phyloP scores from a whole-genome alignment of 2,329 filamentous ascomycete genomes.

The Phaeomoniella chlamydospora region DNA sequence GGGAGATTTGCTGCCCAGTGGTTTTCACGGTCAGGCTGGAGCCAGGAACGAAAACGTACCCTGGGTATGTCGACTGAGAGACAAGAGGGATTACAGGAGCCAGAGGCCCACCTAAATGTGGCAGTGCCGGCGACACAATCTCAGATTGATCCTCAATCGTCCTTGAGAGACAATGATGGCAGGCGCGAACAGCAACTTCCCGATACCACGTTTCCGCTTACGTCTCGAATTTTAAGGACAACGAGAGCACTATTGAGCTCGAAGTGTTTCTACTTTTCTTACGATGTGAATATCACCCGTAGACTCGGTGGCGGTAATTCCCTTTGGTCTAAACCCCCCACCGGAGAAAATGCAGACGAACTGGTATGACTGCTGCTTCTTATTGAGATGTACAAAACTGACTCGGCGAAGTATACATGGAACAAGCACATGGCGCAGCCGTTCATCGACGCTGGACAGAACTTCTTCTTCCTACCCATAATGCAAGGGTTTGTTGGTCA shows the following conservation, averaged over 20 bases:
- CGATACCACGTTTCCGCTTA: constrained; percentile 28
- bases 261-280: constrained; percentile 85
- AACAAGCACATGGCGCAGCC: constrained; percentile 62
- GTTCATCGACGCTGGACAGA: constrained; percentile 60
- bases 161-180: neutral
- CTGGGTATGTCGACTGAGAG: constrained; percentile 4
- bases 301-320: constrained; percentile 24
- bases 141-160: neutral
- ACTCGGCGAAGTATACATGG: constrained; percentile 60
- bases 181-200: neutral
- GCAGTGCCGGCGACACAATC: constrained; percentile 1
- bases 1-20: constrained; percentile 80
- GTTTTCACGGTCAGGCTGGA: constrained; percentile 80
- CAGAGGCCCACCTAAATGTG: constrained; percentile 3
- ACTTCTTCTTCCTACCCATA: constrained; percentile 60
- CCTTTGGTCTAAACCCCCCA: constrained; percentile 2
- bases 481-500: constrained; percentile 95
- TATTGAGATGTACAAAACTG: constrained; percentile 2
- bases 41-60: constrained; percentile 20
- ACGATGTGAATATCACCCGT: constrained; percentile 82
- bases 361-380: neutral
- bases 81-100: constrained; percentile 11
- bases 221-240: constrained; percentile 74
- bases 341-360: neutral
- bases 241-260: constrained; percentile 75